Evolutionary conservation across 305 asterid species (phyloP), one percentile per base, ranked within the genome.

Genomic region (Andrographis paniculata): DNA sequence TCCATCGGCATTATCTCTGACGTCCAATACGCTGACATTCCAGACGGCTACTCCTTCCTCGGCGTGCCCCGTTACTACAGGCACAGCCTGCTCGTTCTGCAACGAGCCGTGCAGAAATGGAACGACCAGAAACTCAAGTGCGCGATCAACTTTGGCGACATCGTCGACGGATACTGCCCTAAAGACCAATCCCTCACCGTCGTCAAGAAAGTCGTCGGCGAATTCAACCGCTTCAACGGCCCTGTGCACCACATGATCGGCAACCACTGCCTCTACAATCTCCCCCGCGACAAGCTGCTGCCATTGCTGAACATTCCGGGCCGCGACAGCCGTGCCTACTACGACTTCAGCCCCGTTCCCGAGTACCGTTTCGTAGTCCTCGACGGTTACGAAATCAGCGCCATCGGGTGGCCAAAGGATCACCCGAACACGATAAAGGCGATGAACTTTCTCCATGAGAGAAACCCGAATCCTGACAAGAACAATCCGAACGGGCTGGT

Each of bases 11-110:
- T 87, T 28, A 84, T 87, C 54, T 55, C 97, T 40, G 94, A 87
- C 67, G 84, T 87, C 52, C 97, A 87, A 42, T 87, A 78, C 52
- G 95, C 95, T 14, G 94, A 87, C 59, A 87, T 87, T 59, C 94
- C 92, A 0, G 92, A 87, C 43, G 95, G 97, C 50, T 67, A 71
- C 53, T 87, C 95, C 12, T 80, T 80, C 64, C 83, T 51, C 42
- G 95, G 95, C 18, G 88, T 81, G 21, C 94, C 97, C 11, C 86
- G 95, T 38, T 87, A 80, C 53, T 87, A 84, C 56, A 64, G 79
- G 17, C 94, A 84, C 61, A 87, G 94, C 70, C 51, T 74, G 44
- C 67, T 60, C 23, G 93, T 83, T 42, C 38, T 87, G 68, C 85
- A 76, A 55, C 76, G 95, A 70, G 95, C 93, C 6, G 84, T 78